phyloP scores from a whole-genome alignment of 306 rosid genomes.

The Vicia sativa region DNA sequence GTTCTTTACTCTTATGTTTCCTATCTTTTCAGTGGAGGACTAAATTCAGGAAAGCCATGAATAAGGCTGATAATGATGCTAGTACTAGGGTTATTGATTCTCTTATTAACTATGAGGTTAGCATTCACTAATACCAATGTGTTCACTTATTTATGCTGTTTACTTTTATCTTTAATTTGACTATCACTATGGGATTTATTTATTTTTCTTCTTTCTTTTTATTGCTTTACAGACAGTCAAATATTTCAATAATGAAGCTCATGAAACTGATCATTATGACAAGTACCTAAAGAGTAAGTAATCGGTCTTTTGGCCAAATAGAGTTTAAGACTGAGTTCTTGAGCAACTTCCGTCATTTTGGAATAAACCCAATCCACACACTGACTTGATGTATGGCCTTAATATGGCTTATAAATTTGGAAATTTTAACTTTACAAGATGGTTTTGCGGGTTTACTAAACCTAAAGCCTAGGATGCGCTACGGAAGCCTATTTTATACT shows the following conservation, averaged over 20 bases:
- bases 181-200: conserved; percentile 16
- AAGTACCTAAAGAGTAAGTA: conserved; percentile 85
- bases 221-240: conserved; percentile 76
- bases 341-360: conserved; percentile 1
- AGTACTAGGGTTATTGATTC: conserved; percentile 86
- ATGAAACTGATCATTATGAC: conserved; percentile 76
- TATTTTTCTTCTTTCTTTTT: neutral
- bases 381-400: neutral
- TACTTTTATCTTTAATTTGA: conserved; percentile 12
- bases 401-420: neutral
- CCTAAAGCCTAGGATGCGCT: neutral
- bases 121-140: conserved; percentile 17
- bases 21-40: conserved; percentile 90
- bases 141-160: conserved; percentile 27
- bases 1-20: conserved; percentile 30
- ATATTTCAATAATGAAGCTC: conserved; percentile 89
- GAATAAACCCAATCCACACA: neutral
- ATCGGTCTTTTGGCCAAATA: conserved; percentile 28
- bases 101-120: conserved; percentile 93
- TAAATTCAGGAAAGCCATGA: conserved; percentile 93
- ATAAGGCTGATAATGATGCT: conserved; percentile 96
- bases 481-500: conserved; percentile 1
- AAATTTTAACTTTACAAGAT: neutral
- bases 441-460: neutral
- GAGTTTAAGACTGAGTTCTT: conserved; percentile 4